Evolutionary conservation across 2,329 filamentous ascomycete genomes (phyloP).

Genomic region (Coniella vitis): DNA sequence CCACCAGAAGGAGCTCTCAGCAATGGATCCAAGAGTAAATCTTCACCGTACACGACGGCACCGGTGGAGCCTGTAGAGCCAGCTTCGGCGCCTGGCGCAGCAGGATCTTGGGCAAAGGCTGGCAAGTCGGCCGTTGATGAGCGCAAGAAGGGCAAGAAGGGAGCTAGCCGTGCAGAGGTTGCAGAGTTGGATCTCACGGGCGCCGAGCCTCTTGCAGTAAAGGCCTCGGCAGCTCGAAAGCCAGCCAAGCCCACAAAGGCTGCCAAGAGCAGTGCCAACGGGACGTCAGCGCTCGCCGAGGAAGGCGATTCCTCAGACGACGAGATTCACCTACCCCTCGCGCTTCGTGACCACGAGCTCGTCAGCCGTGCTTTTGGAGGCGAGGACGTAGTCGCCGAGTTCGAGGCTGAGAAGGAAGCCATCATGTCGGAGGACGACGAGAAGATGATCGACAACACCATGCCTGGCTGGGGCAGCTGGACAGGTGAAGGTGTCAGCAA

Average conservation of each 20-base stretch:
- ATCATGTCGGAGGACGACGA: conserved; percentile 71
- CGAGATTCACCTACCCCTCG: conserved; percentile 47
- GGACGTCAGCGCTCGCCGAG: conserved; percentile 12
- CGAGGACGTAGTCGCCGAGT: conserved; percentile 74
- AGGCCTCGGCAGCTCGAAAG: conserved; percentile 8
- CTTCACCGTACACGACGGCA: background rate
- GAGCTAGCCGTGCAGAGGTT: conserved; percentile 20
- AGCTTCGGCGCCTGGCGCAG: conserved; percentile 22
- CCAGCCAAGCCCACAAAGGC: conserved; percentile 18
- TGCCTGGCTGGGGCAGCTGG: conserved; percentile 94
- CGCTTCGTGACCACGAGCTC: conserved; percentile 57
- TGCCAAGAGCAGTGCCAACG: conserved; percentile 11
- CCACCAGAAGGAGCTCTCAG: conserved; percentile 5
- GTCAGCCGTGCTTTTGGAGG: conserved; percentile 83
- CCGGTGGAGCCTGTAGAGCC: background rate
- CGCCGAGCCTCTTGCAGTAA: conserved; percentile 23
- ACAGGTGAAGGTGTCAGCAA: conserved; percentile 74
- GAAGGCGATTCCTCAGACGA: conserved; percentile 36
- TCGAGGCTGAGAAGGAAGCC: conserved; percentile 71
- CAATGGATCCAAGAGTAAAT: conserved; percentile 8
- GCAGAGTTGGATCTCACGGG: conserved; percentile 35
- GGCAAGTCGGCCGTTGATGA: conserved; percentile 20
- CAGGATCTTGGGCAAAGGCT: conserved; percentile 36
- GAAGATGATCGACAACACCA: conserved; percentile 72
- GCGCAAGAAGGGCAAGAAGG: conserved; percentile 29